Conservation (phyloP, 1,284 basidiomycete species). For the Amylostereum chailletii region DNA sequence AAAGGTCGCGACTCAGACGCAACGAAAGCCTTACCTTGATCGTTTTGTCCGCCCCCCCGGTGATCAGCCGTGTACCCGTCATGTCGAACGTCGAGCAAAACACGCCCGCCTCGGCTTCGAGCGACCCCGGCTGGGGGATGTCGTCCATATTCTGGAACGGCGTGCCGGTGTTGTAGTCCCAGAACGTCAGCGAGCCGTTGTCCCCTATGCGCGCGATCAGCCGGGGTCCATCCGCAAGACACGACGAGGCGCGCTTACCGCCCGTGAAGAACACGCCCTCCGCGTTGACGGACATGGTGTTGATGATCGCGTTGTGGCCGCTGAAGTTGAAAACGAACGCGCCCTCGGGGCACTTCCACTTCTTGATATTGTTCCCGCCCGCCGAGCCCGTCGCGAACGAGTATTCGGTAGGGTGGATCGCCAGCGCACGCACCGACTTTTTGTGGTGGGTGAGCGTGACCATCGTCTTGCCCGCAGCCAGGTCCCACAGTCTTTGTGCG, state of each 20-base stretch:
- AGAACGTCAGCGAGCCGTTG: constrained; percentile 83
- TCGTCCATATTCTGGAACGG: constrained; percentile 95
- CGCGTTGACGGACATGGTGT: constrained; percentile 88
- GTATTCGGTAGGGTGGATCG: constrained; percentile 94
- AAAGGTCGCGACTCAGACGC: background rate
- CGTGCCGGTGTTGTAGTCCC: constrained; percentile 92
- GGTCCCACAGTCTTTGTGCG: constrained; percentile 82
- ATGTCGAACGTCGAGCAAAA: constrained; percentile 96
- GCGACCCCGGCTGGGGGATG: constrained; percentile 91
- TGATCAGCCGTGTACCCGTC: constrained; percentile 92
- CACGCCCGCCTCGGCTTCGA: constrained; percentile 92
- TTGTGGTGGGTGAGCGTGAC: constrained; percentile 97
- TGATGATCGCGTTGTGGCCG: constrained; percentile 96
- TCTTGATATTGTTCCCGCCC: constrained; percentile 98
- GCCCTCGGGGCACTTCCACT: constrained; percentile 98
- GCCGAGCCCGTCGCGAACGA: constrained; percentile 92
- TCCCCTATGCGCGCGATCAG: constrained; percentile 46
- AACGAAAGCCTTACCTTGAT: constrained; percentile 61
- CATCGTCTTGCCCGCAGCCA: constrained; percentile 97
- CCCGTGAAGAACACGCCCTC: constrained; percentile 98
- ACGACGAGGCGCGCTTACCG: constrained; percentile 38
- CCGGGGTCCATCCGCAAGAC: background rate
- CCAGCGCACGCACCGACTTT: constrained; percentile 90
- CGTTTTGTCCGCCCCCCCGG: constrained; percentile 97
- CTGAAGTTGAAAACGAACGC: constrained; percentile 92